phyloP scores from a whole-genome alignment of 768 basidiomycete species.

The Boletus rubroflammeus region DNA sequence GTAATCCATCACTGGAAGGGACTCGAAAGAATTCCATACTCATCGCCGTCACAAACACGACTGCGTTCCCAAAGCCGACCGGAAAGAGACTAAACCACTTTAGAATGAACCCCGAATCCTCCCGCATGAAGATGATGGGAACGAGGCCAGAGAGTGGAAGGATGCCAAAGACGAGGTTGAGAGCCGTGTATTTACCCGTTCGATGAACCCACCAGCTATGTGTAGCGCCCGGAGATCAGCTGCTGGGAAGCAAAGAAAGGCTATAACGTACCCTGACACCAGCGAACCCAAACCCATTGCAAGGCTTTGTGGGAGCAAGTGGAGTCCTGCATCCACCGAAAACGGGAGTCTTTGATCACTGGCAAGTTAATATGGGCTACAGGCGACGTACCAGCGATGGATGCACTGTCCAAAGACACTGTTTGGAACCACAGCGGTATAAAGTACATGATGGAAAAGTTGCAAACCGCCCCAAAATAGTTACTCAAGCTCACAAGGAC shows the following conservation, averaged over 20 bases:
- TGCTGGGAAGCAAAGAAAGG: neutral
- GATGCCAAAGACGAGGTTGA: slow-evolving; percentile 11
- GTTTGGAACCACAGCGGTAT: slow-evolving; percentile 17
- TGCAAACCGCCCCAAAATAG: slow-evolving; percentile 8
- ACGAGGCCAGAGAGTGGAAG: slow-evolving; percentile 11
- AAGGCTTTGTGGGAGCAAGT: slow-evolving; percentile 13
- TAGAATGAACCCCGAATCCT: slow-evolving; percentile 1
- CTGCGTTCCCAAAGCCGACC: slow-evolving; percentile 13
- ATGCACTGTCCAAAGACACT: slow-evolving; percentile 8
- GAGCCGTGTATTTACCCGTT: slow-evolving; percentile 9
- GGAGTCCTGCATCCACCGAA: slow-evolving; percentile 3
- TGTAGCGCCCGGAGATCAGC: neutral
- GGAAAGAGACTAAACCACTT: slow-evolving; percentile 18
- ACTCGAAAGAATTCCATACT: neutral
- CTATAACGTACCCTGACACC: slow-evolving; percentile 1
- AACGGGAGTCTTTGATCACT: neutral
- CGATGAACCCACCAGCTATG: slow-evolving; percentile 8
- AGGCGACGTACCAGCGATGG: slow-evolving; percentile 5
- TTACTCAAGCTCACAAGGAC: slow-evolving; percentile 7
- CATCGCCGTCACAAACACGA: slow-evolving; percentile 12
- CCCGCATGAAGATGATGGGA: slow-evolving; percentile 7
- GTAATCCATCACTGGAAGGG: neutral
- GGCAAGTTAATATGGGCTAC: neutral
- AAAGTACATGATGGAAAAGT: slow-evolving; percentile 15
- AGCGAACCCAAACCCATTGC: slow-evolving; percentile 13